A percentile compares a stretch with the other conserved stretches of the same genome.
Evolutionary conservation across 75 land plant genomes (phyloP).

Genomic region (Adiantum capillusveneris): DNA sequence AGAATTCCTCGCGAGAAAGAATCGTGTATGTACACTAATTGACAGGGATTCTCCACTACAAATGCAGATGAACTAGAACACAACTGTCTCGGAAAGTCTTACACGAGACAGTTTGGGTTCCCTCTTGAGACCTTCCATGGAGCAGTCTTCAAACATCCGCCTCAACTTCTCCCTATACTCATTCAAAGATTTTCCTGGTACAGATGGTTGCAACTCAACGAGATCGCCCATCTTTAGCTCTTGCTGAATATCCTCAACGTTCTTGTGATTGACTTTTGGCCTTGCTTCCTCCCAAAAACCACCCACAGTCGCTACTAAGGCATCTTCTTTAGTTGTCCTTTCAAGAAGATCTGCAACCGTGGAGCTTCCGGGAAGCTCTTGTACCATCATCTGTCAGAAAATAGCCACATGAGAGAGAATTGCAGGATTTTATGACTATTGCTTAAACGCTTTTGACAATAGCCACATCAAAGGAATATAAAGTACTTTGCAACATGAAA

Average conservation of each 20-base stretch:
- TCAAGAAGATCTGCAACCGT: constrained; percentile 58
- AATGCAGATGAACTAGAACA: not conserved
- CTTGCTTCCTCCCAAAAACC: constrained; percentile 47
- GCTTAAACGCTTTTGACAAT: too few species aligned
- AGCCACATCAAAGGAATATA: too few species aligned
- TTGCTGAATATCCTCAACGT: constrained; percentile 51
- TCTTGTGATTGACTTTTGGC: constrained; percentile 68
- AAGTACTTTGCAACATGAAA: too few species aligned
- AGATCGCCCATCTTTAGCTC: constrained; percentile 87
- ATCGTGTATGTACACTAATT: too few species aligned
- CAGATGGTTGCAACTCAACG: constrained; percentile 61
- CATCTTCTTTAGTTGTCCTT: constrained; percentile 34
- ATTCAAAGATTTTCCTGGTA: constrained; percentile 43
- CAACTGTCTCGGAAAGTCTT: not conserved
- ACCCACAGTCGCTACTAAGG: constrained; percentile 32
- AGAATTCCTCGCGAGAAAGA: too few species aligned
- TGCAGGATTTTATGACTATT: too few species aligned
- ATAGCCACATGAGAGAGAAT: too few species aligned
- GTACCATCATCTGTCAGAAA: constrained; percentile 74
- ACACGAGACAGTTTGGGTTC: not conserved
- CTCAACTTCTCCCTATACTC: constrained; percentile 64
- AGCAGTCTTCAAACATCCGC: constrained; percentile 39
- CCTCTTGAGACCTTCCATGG: constrained; percentile 1
- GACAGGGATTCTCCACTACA: too few species aligned
- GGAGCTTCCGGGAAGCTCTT: constrained; percentile 68